phyloP scores from a whole-genome alignment of 352 stramenopile genomes.

The Pythium myriotylum region DNA sequence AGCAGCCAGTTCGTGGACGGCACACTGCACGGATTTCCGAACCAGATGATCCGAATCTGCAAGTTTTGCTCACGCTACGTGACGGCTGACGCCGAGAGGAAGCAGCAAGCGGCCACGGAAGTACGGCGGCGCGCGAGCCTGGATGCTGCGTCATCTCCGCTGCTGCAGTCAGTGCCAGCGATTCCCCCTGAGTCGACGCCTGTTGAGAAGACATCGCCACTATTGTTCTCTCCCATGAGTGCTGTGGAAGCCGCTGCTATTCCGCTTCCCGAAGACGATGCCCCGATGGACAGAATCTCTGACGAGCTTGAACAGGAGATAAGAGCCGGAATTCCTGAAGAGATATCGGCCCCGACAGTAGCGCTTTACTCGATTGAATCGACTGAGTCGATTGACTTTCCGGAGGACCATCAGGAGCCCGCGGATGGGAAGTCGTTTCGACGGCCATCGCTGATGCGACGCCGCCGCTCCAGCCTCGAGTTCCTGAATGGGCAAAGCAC shows the following conservation, averaged over 20 bases:
- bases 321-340: not conserved
- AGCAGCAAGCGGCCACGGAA: conserved; percentile 13
- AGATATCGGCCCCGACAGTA: conserved; percentile 9
- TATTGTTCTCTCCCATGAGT: conserved; percentile 25
- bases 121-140: conserved; percentile 21
- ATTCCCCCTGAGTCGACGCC: not conserved
- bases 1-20: conserved; percentile 80
- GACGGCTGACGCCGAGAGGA: conserved; percentile 33
- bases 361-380: conserved; percentile 37
- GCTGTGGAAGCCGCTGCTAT: not conserved
- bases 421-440: conserved; percentile 1
- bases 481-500: conserved; percentile 54
- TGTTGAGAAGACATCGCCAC: conserved; percentile 12
- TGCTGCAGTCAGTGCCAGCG: conserved; percentile 3
- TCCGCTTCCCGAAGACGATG: not conserved
- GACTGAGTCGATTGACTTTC: conserved; percentile 33
- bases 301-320: conserved; percentile 5
- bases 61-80: conserved; percentile 71
- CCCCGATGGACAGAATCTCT: conserved; percentile 3
- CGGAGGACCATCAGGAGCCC: not conserved
- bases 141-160: conserved; percentile 14
- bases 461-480: conserved; percentile 65
- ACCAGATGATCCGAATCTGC: conserved; percentile 66
- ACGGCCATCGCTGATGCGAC: conserved; percentile 31
- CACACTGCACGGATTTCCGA: conserved; percentile 49